These are phyloP conservation scores for Salix brachista DNA, from an alignment of 345 rosid species.

Conservation along the genomic window DNA sequence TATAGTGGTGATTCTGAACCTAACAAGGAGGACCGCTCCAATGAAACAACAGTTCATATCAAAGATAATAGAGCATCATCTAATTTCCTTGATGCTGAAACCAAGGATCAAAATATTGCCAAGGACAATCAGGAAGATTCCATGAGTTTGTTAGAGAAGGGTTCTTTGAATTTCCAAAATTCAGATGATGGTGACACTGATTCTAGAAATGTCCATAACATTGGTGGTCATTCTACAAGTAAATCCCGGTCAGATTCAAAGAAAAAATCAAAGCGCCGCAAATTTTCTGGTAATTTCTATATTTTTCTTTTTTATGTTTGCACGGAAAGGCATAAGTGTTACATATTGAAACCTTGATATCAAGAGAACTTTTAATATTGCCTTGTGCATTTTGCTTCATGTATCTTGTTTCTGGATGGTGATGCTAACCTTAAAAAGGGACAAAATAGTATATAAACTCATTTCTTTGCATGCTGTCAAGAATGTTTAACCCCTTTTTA, in stretches of 20 bases:
- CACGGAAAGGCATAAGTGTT: background rate
- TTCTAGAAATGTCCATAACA: conserved; percentile 17
- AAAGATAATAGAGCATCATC: conserved; percentile 9
- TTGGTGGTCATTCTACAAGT: conserved; percentile 41
- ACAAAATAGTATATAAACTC: background rate
- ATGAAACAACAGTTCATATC: background rate
- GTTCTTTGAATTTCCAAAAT: conserved; percentile 20
- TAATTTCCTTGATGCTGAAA: conserved; percentile 24
- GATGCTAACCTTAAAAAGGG: background rate
- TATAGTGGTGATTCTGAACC: conserved; percentile 40
- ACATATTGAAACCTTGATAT: background rate
- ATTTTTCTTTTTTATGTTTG: background rate
- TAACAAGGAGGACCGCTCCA: conserved; percentile 28
- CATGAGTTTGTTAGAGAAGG: conserved; percentile 30
- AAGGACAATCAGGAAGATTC: conserved; percentile 39
- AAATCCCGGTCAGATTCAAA: conserved; percentile 43
- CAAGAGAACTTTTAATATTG: background rate
- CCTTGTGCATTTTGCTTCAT: background rate
- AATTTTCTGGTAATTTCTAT: conserved; percentile 43
- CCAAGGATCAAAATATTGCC: conserved; percentile 28
- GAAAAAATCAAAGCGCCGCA: conserved; percentile 60
- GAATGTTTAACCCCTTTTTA: background rate
- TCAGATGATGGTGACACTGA: conserved; percentile 14
- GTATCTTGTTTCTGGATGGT: background rate
- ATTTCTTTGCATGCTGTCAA: background rate